Conservation (phyloP, 768 basidiomycete species). For the Stropharia rugosoannulata region DNA sequence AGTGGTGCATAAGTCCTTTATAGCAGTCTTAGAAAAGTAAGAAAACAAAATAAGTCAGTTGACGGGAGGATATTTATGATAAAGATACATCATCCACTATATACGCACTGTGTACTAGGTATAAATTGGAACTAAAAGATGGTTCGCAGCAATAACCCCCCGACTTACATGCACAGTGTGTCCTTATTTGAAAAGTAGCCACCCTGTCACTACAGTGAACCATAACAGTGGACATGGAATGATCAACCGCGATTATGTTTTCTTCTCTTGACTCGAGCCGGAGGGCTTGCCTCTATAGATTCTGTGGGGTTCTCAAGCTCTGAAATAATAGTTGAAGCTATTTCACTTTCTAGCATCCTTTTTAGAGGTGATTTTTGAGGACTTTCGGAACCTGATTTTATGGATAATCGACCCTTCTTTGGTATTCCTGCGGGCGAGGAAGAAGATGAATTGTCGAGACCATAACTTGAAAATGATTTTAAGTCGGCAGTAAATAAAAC, state of each 20-base stretch:
- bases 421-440: conserved; percentile 5
- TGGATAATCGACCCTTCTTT: not conserved
- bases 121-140: too few relatives aligned
- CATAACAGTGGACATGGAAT: not conserved
- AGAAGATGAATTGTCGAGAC: conserved; percentile 29
- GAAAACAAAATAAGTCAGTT: too few relatives aligned
- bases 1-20: too few relatives aligned
- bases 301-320: conserved; percentile 3
- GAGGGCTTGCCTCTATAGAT: conserved; percentile 25
- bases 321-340: not conserved
- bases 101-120: too few relatives aligned
- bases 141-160: too few relatives aligned
- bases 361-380: conserved; percentile 31
- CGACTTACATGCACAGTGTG: too few relatives aligned
- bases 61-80: too few relatives aligned
- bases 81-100: too few relatives aligned
- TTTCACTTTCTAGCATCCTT: conserved; percentile 19
- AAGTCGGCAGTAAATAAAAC: conserved; percentile 77
- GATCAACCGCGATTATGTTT: conserved; percentile 16
- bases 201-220: not conserved
- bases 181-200: too few relatives aligned
- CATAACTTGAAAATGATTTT: conserved; percentile 63
- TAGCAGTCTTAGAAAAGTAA: too few relatives aligned
- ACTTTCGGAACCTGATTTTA: conserved; percentile 13
- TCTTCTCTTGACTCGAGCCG: conserved; percentile 43